Conservation (phyloP, 768 basidiomycete genomes). For the Suillus brevipes region DNA sequence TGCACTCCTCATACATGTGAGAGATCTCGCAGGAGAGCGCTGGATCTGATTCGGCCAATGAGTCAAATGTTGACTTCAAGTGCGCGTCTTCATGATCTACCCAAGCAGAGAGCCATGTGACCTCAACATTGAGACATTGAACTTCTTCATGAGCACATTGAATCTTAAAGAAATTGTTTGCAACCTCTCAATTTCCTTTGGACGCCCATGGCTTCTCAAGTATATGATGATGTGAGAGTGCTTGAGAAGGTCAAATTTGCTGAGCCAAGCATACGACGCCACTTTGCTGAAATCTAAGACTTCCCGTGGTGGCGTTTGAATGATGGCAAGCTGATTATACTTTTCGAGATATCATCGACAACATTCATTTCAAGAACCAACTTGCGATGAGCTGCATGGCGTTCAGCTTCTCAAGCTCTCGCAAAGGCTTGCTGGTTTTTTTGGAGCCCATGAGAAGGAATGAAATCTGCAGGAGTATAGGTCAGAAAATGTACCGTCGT, state of each 20-base stretch:
- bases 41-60: no score
- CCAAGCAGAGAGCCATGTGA: background rate
- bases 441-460: conserved; percentile 14
- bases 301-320: conserved; percentile 13
- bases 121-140: background rate
- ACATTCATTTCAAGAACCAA: conserved; percentile 11
- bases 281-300: conserved; percentile 24
- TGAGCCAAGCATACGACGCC: conserved; percentile 20
- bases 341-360: conserved; percentile 15
- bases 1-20: no score
- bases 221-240: conserved; percentile 32
- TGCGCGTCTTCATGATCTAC: no score
- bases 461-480: conserved; percentile 17
- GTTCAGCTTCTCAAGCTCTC: conserved; percentile 23
- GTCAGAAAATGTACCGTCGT: conserved; percentile 13
- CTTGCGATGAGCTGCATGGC: conserved; percentile 16
- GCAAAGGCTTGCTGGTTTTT: conserved; percentile 15
- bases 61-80: no score
- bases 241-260: conserved; percentile 35
- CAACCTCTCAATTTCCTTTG: background rate
- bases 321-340: conserved; percentile 32
- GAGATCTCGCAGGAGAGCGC: no score
- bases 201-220: conserved; percentile 27
- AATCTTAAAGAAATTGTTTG: background rate
- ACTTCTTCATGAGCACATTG: background rate